Evolutionary conservation across 345 rosid genomes (phyloP).

Genomic region (Anastatica hierochuntica): DNA sequence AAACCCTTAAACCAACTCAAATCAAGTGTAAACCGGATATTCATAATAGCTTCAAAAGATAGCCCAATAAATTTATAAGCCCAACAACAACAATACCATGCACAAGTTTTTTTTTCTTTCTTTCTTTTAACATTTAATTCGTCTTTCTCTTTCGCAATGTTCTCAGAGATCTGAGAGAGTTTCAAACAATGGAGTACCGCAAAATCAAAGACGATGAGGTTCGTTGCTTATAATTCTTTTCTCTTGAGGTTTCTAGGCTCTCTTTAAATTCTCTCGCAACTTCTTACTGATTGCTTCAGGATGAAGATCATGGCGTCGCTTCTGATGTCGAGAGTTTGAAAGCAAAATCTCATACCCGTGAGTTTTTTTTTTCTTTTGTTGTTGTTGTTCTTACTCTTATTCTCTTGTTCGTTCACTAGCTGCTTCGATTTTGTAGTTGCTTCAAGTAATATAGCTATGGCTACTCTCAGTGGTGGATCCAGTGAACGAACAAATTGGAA

Average conservation of each 20-base stretch:
- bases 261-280: neutral
- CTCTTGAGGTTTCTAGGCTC: neutral
- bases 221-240: neutral
- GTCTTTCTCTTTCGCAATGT: neutral
- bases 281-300: too few species aligned
- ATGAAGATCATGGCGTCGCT: slow-evolving; percentile 22
- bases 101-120: neutral
- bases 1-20: too few species aligned
- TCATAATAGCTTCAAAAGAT: too few species aligned
- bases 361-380: too few species aligned
- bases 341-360: slow-evolving; percentile 22
- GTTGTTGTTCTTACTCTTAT: too few species aligned
- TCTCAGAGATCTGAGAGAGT: slow-evolving; percentile 32
- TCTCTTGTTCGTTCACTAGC: neutral
- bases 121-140: neutral
- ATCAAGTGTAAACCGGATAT: too few species aligned
- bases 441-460: slow-evolving; percentile 28
- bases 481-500: slow-evolving; percentile 56
- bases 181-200: slow-evolving; percentile 53
- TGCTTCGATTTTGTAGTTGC: slow-evolving; percentile 28
- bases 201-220: slow-evolving; percentile 86
- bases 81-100: too few species aligned
- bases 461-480: slow-evolving; percentile 29
- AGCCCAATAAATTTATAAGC: too few species aligned
- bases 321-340: slow-evolving; percentile 24